Conservation (phyloP, 2,329 filamentous ascomycete species). For the Colletotrichum phormii region DNA sequence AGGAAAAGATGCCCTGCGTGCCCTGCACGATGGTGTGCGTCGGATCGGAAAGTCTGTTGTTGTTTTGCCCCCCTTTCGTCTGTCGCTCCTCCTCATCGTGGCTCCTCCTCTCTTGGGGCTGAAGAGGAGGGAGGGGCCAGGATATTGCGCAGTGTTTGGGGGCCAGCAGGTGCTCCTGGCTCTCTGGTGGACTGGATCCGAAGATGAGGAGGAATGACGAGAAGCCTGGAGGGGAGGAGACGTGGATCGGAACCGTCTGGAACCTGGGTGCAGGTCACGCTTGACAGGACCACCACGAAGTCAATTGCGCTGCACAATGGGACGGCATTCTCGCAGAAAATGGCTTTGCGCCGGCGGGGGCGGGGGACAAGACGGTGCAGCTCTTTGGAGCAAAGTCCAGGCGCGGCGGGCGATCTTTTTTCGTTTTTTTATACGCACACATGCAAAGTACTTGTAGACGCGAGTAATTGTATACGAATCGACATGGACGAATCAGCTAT, state of each 20-base stretch:
- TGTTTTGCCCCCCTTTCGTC: constrained; percentile 12
- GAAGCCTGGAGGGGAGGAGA: constrained; percentile 14
- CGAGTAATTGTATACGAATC: background rate
- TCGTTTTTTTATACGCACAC: background rate
- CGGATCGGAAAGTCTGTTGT: constrained; percentile 11
- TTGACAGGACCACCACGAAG: constrained; percentile 19
- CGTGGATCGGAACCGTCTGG: background rate
- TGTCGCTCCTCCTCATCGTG: background rate
- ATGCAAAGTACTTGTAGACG: background rate
- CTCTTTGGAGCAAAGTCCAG: constrained; percentile 21
- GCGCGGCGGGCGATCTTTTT: background rate
- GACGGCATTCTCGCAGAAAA: background rate
- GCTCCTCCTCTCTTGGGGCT: constrained; percentile 20
- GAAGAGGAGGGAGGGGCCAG: constrained; percentile 8
- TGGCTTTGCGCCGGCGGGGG: constrained; percentile 28
- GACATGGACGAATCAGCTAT: background rate
- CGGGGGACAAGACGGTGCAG: constrained; percentile 30
- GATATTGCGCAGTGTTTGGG: background rate
- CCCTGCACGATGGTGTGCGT: constrained; percentile 27
- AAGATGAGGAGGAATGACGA: background rate
- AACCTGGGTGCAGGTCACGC: background rate
- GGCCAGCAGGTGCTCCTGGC: constrained; percentile 24
- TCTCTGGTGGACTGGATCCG: constrained; percentile 6
- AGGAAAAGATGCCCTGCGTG: constrained; percentile 17
- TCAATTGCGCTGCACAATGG: constrained; percentile 19